Conservation (phyloP, 2,329 filamentous ascomycete genomes). For the Nigrospora sphaerica region DNA sequence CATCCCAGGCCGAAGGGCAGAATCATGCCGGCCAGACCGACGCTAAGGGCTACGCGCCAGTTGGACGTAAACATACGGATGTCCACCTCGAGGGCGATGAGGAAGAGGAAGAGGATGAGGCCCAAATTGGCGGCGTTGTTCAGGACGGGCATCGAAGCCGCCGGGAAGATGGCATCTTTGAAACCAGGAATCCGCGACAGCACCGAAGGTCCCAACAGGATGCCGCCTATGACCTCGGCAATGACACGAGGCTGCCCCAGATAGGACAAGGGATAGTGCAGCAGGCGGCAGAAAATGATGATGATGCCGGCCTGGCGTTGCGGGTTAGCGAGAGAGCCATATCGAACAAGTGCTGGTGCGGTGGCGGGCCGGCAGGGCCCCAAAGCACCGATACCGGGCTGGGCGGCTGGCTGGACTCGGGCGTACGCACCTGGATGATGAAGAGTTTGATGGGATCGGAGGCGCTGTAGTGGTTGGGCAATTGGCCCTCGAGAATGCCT, state of each 20-base stretch:
- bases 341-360: no score
- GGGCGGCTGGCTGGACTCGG: background rate
- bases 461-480: conserved; percentile 61
- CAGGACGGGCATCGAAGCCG: conserved; percentile 57
- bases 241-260: conserved; percentile 71
- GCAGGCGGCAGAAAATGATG: conserved; percentile 63
- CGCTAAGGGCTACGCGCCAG: conserved; percentile 62
- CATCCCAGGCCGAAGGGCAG: conserved; percentile 66
- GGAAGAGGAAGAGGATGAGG: conserved; percentile 65
- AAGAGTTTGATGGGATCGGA: conserved; percentile 69
- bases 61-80: conserved; percentile 60
- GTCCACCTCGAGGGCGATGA: conserved; percentile 71
- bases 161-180: conserved; percentile 58
- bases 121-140: conserved; percentile 66
- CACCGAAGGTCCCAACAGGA: conserved; percentile 67
- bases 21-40: conserved; percentile 63
- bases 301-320: conserved; percentile 56
- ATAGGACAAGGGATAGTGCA: conserved; percentile 66
- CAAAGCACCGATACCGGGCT: background rate
- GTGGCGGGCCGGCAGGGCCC: background rate
- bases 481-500: conserved; percentile 64
- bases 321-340: no score
- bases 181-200: conserved; percentile 69
- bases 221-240: conserved; percentile 69
- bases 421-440: conserved; percentile 59